Evolutionary conservation across 768 basidiomycete genomes (phyloP).

Genomic region (Cystofilobasidium ferigula): DNA sequence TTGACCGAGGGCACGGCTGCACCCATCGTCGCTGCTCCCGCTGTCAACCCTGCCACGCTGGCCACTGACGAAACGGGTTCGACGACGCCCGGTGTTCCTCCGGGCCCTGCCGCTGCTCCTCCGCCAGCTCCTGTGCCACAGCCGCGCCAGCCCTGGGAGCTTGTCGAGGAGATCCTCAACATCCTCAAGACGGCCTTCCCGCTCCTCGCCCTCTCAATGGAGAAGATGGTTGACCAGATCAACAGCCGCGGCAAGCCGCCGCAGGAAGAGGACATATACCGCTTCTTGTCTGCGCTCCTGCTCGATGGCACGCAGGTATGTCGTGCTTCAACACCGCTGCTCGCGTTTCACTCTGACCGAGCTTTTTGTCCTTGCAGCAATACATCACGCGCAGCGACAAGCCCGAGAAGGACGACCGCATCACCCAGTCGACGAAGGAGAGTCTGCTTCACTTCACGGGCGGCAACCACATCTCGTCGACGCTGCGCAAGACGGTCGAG

Average conservation of each 20-base stretch:
- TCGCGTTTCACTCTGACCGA: neutral
- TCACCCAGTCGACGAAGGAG: constrained; percentile 36
- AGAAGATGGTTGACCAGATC: constrained; percentile 94
- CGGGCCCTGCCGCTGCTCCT: constrained; percentile 8
- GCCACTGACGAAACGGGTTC: constrained; percentile 7
- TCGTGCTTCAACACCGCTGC: neutral
- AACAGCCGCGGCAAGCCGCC: constrained; percentile 74
- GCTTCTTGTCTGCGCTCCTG: constrained; percentile 58
- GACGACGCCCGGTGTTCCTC: constrained; percentile 12
- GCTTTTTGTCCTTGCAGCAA: constrained; percentile 32
- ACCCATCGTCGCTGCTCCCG: neutral
- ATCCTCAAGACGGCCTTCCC: constrained; percentile 93
- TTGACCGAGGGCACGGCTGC: neutral
- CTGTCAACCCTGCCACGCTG: neutral
- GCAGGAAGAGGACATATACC: constrained; percentile 87
- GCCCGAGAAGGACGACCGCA: constrained; percentile 38
- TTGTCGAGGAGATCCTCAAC: constrained; percentile 85
- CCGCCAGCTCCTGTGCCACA: constrained; percentile 5
- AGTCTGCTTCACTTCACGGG: constrained; percentile 36
- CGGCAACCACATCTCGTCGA: neutral
- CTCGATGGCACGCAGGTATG: constrained; percentile 20
- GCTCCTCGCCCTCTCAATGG: constrained; percentile 82
- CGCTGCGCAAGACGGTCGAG: constrained; percentile 67
- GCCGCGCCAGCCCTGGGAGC: constrained; percentile 61
- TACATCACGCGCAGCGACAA: constrained; percentile 37